These are phyloP conservation scores for Schrenkiella parvula DNA, from an alignment of 345 rosid species.

Conservation along the genomic window DNA sequence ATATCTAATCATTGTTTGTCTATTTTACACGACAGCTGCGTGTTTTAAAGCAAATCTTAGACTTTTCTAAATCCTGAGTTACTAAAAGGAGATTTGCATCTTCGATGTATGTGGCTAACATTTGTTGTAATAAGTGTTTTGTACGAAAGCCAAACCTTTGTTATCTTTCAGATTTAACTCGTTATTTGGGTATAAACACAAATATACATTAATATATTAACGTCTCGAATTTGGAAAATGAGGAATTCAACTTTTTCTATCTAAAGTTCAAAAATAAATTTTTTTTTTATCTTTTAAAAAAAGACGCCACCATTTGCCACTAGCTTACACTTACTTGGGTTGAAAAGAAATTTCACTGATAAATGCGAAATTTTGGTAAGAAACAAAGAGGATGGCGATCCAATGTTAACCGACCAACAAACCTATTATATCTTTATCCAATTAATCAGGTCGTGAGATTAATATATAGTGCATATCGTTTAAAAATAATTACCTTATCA, in stretches of 20 bases:
- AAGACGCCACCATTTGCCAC: not conserved
- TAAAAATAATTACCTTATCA: not conserved
- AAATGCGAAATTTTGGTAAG: not conserved
- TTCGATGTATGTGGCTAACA: not conserved
- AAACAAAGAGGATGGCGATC: conserved; percentile 8
- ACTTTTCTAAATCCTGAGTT: not conserved
- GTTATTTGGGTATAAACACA: not conserved
- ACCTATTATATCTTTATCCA: not conserved
- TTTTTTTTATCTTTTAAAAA: not conserved
- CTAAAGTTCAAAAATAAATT: too few species aligned
- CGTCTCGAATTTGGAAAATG: not conserved
- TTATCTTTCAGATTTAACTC: not conserved
- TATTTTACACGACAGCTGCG: too few species aligned
- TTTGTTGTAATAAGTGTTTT: not conserved
- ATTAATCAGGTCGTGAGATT: conserved; percentile 18
- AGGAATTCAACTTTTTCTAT: not conserved
- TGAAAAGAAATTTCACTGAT: not conserved
- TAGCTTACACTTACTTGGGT: not conserved
- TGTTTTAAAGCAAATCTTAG: not conserved
- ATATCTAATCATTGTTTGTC: not conserved
- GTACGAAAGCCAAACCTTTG: not conserved
- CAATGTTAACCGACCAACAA: conserved; percentile 27
- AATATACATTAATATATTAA: not conserved
- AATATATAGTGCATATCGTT: not conserved
- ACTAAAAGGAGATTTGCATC: not conserved